phyloP scores from a whole-genome alignment of 805 yeast species.

The Metschnikowia gelsemii region DNA sequence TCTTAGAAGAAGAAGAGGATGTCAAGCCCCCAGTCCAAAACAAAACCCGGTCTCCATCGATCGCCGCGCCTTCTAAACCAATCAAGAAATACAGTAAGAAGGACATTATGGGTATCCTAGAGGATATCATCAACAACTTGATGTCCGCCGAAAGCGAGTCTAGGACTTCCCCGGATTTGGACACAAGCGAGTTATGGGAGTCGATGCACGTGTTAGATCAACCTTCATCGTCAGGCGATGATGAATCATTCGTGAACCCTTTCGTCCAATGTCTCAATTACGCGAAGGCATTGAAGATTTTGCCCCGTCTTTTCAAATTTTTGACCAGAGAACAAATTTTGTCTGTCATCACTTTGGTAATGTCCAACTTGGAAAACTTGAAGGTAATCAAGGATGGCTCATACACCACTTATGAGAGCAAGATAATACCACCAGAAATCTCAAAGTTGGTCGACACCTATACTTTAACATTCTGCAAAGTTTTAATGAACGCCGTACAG shows the following conservation, averaged over 20 bases:
- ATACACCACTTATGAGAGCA: slow-evolving; percentile 58
- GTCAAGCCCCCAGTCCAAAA: slow-evolving; percentile 16
- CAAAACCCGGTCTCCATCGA: slow-evolving; percentile 31
- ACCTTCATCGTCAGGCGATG: slow-evolving; percentile 50
- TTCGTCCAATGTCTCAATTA: slow-evolving; percentile 79
- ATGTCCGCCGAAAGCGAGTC: slow-evolving; percentile 72
- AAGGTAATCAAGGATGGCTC: slow-evolving; percentile 78
- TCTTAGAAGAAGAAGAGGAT: slow-evolving; percentile 20
- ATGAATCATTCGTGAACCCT: slow-evolving; percentile 58
- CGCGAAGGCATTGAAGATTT: slow-evolving; percentile 84
- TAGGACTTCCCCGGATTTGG: slow-evolving; percentile 34
- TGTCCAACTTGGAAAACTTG: slow-evolving; percentile 76
- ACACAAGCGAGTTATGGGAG: slow-evolving; percentile 62
- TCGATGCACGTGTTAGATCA: slow-evolving; percentile 71
- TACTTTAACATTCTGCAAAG: slow-evolving; percentile 77
- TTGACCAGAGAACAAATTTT: slow-evolving; percentile 72
- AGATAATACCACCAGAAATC: slow-evolving; percentile 53
- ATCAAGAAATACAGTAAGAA: slow-evolving; percentile 38
- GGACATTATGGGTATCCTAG: slow-evolving; percentile 64
- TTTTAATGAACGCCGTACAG: slow-evolving; percentile 77
- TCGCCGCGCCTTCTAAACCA: slow-evolving; percentile 34
- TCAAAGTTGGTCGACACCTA: slow-evolving; percentile 69
- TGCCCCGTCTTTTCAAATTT: slow-evolving; percentile 86
- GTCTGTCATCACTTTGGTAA: slow-evolving; percentile 71
- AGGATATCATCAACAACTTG: slow-evolving; percentile 72